phyloP scores from a whole-genome alignment of 2,329 filamentous ascomycete species.

The Coleophoma eucalyptorum region DNA sequence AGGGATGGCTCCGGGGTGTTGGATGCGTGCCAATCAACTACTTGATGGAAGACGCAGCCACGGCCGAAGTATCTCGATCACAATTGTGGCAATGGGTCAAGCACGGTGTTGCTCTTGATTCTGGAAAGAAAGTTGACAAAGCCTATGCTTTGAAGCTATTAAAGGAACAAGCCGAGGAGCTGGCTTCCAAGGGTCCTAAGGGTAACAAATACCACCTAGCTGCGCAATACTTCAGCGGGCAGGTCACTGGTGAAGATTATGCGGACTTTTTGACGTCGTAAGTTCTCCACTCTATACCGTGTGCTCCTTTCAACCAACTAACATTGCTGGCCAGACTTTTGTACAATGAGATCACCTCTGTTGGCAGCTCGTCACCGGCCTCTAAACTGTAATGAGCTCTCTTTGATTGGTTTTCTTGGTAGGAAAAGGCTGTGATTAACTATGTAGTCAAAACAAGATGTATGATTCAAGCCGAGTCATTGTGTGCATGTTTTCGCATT shows the following conservation, averaged over 20 bases:
- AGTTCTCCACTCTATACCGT: slow-evolving; percentile 31
- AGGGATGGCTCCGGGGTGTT: slow-evolving; percentile 92
- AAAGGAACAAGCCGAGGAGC: slow-evolving; percentile 76
- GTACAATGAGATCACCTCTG: slow-evolving; percentile 82
- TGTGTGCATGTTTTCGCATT: no score
- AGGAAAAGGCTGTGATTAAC: no score
- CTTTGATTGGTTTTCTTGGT: not conserved
- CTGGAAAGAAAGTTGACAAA: slow-evolving; percentile 93
- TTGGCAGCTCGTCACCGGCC: slow-evolving; percentile 41
- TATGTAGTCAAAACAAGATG: no score
- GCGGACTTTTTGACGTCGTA: slow-evolving; percentile 90
- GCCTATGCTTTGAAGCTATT: slow-evolving; percentile 82
- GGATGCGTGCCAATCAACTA: slow-evolving; percentile 98
- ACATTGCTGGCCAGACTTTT: slow-evolving; percentile 52
- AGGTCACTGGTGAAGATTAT: slow-evolving; percentile 97
- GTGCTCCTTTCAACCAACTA: not conserved
- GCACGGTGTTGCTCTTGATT: slow-evolving; percentile 69
- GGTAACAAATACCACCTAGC: slow-evolving; percentile 92
- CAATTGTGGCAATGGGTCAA: slow-evolving; percentile 97
- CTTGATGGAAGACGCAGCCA: slow-evolving; percentile 97
- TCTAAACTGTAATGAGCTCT: slow-evolving; percentile 23
- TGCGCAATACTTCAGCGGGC: slow-evolving; percentile 85
- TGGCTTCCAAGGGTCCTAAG: slow-evolving; percentile 71
- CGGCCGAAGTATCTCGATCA: slow-evolving; percentile 88
- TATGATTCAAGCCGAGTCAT: no score